Evolutionary conservation across 169 alveolate genomes (phyloP), one percentile per base, ranked within the genome.

Genomic region (Blepharisma undulans): DNA sequence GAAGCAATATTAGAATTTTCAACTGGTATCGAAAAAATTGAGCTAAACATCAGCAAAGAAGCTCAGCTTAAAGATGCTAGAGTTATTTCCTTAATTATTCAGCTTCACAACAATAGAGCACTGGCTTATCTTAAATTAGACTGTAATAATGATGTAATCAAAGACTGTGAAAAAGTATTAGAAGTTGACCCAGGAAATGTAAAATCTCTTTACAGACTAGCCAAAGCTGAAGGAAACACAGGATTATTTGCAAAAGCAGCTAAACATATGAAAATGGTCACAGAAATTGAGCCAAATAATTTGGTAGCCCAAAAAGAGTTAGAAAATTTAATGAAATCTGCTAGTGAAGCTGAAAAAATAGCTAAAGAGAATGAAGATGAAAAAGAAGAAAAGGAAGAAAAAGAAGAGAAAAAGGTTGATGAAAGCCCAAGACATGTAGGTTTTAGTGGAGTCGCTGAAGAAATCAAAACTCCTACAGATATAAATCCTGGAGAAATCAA

Each of bases 21-120:
- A 10, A 60, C 29, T 25, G 72, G 61, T 0, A 82, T 82, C 10
- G 25, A 27, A 21, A 21, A 27, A 78, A 78, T 78, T 4, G 86
- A 78, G 14, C 14, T 32, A 12, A 32, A 21, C 32, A 89, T 91
- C 59, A 61, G 92, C 12, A 87, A 93, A 92, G 96, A 93, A 0
- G n/a, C 81, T 60, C 89, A 60, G 27, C 76, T 88, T n/a, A 74
- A 86, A 76, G 71, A 92, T 72, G 87, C 89, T 33, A 76, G 82
- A 6, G 85, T 79, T 8, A 90, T 88, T 33, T 21, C 76, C 1
- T 59, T 82, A 30, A 22, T 48, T 82, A 30, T 88, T 59, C 22
- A 33, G 30, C 60, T 93, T 33, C 92, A 87, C 92, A 89, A 95
- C 32, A 93, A 91, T 84, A 82, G 95, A 76, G 91, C 93, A 61